These are phyloP conservation scores for Phytophthora uliginosa DNA, from an alignment of 352 stramenopile genomes.

Conservation along the genomic window DNA sequence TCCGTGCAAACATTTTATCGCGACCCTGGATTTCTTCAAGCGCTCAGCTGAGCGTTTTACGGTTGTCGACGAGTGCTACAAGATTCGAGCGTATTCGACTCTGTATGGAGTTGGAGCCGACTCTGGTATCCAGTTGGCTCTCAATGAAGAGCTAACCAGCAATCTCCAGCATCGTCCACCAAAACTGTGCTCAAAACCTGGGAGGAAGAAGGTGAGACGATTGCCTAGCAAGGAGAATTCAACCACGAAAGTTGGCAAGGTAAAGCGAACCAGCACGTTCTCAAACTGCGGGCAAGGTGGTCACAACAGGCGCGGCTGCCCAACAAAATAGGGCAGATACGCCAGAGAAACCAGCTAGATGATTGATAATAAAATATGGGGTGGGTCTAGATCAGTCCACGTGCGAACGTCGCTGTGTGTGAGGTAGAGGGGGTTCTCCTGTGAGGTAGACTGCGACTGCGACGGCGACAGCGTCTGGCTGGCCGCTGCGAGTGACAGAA, in stretches of 20 bases:
- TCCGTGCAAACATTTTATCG: conserved; percentile 24
- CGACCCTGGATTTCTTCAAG: conserved; percentile 7
- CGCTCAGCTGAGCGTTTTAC: conserved; percentile 4
- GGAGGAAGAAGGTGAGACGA: neutral
- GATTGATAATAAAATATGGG: no score
- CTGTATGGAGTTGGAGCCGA: conserved; percentile 4
- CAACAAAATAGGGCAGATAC: neutral
- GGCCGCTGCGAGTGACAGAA: neutral
- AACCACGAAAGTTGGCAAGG: neutral
- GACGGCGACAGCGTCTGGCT: conserved; percentile 15
- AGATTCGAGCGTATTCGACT: neutral
- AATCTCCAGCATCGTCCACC: conserved; percentile 1
- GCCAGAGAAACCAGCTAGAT: no score
- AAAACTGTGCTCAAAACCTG: neutral
- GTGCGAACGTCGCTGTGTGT: neutral
- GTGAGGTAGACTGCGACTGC: conserved; percentile 53
- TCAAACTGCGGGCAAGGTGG: neutral
- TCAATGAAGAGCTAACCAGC: neutral
- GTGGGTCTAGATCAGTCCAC: neutral
- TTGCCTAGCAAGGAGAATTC: neutral
- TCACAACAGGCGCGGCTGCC: neutral
- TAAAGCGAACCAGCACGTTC: neutral
- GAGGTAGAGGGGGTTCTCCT: conserved; percentile 67
- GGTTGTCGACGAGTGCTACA: conserved; percentile 20
- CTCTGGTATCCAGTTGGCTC: conserved; percentile 4